Evolutionary conservation across 768 basidiomycete species (phyloP).

Genomic region (Suillus paluster): DNA sequence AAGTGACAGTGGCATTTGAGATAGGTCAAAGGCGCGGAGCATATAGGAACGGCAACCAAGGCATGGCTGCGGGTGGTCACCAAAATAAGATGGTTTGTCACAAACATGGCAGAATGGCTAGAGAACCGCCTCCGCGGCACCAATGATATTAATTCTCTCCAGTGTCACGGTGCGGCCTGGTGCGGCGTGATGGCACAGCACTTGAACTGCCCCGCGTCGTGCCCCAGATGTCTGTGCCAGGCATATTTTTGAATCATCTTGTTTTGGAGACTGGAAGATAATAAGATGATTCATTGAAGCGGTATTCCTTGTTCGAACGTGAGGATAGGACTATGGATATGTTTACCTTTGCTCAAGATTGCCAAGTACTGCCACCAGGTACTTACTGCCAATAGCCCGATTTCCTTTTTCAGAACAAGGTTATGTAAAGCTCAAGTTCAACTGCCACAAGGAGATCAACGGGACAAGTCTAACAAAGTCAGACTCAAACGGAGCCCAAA

Average conservation of each 20-base stretch:
- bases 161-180: not conserved
- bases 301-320: no score
- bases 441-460: no score
- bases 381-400: not conserved
- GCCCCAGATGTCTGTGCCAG: not conserved
- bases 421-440: not conserved
- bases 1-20: conserved; percentile 1
- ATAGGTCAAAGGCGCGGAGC: not conserved
- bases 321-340: no score
- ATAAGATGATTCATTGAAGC: not conserved
- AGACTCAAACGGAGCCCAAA: conserved; percentile 20
- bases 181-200: conserved; percentile 4
- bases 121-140: not conserved
- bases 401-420: not conserved
- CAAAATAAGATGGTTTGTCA: conserved; percentile 1
- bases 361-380: no score
- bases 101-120: not conserved
- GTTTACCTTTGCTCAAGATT: no score
- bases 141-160: not conserved
- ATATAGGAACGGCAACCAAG: conserved; percentile 1
- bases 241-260: not conserved
- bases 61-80: conserved; percentile 1
- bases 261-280: not conserved
- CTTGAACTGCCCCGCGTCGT: not conserved
- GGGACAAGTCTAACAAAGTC: not conserved